Conservation (phyloP, 2,329 filamentous ascomycete species). For the Phyllosticta capitalensis region DNA sequence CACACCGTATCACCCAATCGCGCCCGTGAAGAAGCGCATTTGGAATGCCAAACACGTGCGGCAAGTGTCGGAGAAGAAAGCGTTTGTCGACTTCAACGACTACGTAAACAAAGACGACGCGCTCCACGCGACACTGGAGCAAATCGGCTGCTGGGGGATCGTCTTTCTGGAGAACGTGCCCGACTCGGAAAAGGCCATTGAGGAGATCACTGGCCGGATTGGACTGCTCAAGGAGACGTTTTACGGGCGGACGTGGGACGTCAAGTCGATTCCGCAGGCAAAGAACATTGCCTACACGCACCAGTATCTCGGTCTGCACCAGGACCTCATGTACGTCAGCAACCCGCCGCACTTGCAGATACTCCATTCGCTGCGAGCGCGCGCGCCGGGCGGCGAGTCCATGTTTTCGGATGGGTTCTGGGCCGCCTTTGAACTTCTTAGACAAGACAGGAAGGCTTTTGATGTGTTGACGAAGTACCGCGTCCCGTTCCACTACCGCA, state of each 20-base stretch:
- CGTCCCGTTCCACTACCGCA: slow-evolving; percentile 60
- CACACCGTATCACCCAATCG: slow-evolving; percentile 16
- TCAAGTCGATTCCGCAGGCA: slow-evolving; percentile 68
- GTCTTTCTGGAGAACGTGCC: slow-evolving; percentile 71
- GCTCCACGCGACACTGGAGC: slow-evolving; percentile 53
- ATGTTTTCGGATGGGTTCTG: slow-evolving; percentile 71
- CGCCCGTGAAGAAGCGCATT: slow-evolving; percentile 18
- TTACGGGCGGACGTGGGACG: slow-evolving; percentile 87
- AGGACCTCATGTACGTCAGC: slow-evolving; percentile 69
- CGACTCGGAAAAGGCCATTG: slow-evolving; percentile 54
- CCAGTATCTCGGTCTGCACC: slow-evolving; percentile 75
- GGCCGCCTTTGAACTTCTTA: slow-evolving; percentile 41
- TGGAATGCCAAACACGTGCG: slow-evolving; percentile 25
- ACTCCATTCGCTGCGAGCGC: slow-evolving; percentile 80
- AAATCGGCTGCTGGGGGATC: slow-evolving; percentile 59
- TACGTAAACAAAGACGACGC: slow-evolving; percentile 55
- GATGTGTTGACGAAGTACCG: slow-evolving; percentile 33
- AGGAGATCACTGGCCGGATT: slow-evolving; percentile 59
- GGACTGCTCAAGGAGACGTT: slow-evolving; percentile 77
- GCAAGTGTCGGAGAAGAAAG: slow-evolving; percentile 37
- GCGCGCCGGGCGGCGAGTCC: slow-evolving; percentile 69
- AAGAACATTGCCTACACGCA: slow-evolving; percentile 88
- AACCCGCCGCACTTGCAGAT: slow-evolving; percentile 75
- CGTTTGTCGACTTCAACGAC: slow-evolving; percentile 56
- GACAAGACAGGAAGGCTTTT: slow-evolving; percentile 18